Percentiles rank a stretch among this genome's conserved stretches.
Evolutionary conservation across 2,329 filamentous ascomycete species (phyloP).

Genomic region (Ophiostoma populinum): DNA sequence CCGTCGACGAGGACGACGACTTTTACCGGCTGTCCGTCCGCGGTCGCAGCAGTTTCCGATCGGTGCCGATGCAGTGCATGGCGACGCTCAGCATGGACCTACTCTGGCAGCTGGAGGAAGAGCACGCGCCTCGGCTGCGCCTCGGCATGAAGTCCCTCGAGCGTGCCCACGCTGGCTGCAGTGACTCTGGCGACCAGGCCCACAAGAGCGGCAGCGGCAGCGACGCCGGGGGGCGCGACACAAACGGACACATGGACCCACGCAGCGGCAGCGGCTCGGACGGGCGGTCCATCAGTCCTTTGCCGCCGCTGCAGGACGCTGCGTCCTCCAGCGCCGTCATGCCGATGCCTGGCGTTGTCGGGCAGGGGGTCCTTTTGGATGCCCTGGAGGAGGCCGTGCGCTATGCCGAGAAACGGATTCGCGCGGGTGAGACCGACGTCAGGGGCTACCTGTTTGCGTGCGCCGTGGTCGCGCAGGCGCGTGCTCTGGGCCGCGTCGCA

Average conservation of each 20-base stretch:
- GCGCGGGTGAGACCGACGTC: slow-evolving; percentile 29
- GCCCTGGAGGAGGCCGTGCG: slow-evolving; percentile 8
- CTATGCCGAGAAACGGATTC: slow-evolving; percentile 8
- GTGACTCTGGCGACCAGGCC: not conserved
- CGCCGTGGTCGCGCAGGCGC: slow-evolving; percentile 24
- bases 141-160: slow-evolving; percentile 4
- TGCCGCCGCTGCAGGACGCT: not conserved
- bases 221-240: not conserved
- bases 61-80: slow-evolving; percentile 21
- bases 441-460: slow-evolving; percentile 30
- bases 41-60: slow-evolving; percentile 25
- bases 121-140: slow-evolving; percentile 15
- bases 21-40: slow-evolving; percentile 23
- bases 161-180: not conserved
- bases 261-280: not conserved
- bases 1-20: slow-evolving; percentile 12
- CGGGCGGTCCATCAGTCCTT: not conserved
- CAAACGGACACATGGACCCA: no score
- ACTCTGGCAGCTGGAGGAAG: slow-evolving; percentile 26
- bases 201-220: not conserved
- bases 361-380: slow-evolving; percentile 8
- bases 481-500: slow-evolving; percentile 22
- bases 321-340: slow-evolving; percentile 2
- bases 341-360: slow-evolving; percentile 10
- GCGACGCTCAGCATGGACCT: slow-evolving; percentile 29